Base-by-base conservation (phyloP, 208 protist species). In the Trichomonas vaginalis region DNA sequence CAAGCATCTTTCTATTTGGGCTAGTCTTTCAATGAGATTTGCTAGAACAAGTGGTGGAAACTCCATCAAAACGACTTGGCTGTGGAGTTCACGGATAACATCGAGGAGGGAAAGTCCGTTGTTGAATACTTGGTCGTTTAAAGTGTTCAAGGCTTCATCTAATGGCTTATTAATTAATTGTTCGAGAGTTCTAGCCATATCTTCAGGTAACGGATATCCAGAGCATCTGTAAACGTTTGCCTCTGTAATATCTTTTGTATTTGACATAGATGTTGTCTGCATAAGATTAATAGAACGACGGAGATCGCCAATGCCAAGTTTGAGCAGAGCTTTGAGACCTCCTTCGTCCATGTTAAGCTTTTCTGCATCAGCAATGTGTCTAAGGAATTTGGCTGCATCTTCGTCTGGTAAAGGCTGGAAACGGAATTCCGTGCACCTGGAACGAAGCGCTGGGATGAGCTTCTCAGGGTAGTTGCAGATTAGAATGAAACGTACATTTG, bases 211-310 rank as follows among this genome's bases (percentile, higher is more conserved):
- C 14, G 56, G 47, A 51, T 46, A 88, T 70, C 45, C 95, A 51
- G 35, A n/a, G 83, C 99, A 99, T 97, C 99, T 99, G 95, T 99
- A 99, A 12, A 99, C 99, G 96, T 99, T 99, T 21, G 99, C 98
- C 0, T 97, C 97, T 95, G 97, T 99, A 12, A 99, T 98, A 10
- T 98, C 96, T 4, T 98, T 98, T 96, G 99, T 99, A 80, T 98
- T 98, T 23, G 98, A 97, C 95, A 97, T 97, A 40, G 86, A 6
- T 23, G 98, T 99, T 0, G 99, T 98, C 97, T 99, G 99, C 61
- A 99, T 96, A 46, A 99, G 98, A 97, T 99, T 99, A 35, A 99
- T 97, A 12, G 98, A 99, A 82, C 96, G 79, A 35, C 97, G 95
- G 92, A 98, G 96, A 95, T 98, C 97, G 0, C 97, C 96, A 56